Evolutionary conservation across 2,329 filamentous ascomycete species (phyloP).

Genomic region (Achaetomium macrosporum): DNA sequence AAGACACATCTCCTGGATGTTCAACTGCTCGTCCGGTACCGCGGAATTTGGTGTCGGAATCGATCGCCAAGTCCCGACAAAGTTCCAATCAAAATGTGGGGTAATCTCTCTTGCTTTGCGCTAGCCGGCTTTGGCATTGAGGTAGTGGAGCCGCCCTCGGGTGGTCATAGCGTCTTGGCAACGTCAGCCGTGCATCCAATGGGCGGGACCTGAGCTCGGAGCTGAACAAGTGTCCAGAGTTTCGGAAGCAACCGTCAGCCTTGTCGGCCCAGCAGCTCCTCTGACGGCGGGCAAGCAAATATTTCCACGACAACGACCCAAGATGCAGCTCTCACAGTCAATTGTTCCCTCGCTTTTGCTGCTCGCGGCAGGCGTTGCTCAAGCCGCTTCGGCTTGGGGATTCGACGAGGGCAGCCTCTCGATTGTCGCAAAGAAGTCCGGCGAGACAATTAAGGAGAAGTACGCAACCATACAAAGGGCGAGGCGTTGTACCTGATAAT

Average conservation of each 20-base stretch:
- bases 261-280: slow-evolving; percentile 15
- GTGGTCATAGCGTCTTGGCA: slow-evolving; percentile 15
- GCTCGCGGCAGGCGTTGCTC: slow-evolving; percentile 44
- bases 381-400: slow-evolving; percentile 58
- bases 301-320: slow-evolving; percentile 10
- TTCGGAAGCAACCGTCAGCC: slow-evolving; percentile 18
- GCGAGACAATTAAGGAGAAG: slow-evolving; percentile 59
- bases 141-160: neutral
- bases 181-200: slow-evolving; percentile 5
- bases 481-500: neutral
- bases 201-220: slow-evolving; percentile 14
- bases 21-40: too few species aligned
- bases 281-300: slow-evolving; percentile 7
- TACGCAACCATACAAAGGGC: slow-evolving; percentile 34
- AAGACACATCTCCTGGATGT: too few species aligned
- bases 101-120: neutral
- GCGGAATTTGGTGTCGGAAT: too few species aligned
- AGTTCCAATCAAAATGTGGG: too few species aligned
- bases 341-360: slow-evolving; percentile 39
- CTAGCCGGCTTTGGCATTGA: neutral
- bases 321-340: slow-evolving; percentile 39
- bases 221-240: slow-evolving; percentile 27
- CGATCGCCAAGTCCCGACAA: too few species aligned
- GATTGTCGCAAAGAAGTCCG: slow-evolving; percentile 59
- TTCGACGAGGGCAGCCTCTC: slow-evolving; percentile 68